phyloP scores from a whole-genome alignment of 1,284 basidiomycete genomes.

The Puccinia coronata region DNA sequence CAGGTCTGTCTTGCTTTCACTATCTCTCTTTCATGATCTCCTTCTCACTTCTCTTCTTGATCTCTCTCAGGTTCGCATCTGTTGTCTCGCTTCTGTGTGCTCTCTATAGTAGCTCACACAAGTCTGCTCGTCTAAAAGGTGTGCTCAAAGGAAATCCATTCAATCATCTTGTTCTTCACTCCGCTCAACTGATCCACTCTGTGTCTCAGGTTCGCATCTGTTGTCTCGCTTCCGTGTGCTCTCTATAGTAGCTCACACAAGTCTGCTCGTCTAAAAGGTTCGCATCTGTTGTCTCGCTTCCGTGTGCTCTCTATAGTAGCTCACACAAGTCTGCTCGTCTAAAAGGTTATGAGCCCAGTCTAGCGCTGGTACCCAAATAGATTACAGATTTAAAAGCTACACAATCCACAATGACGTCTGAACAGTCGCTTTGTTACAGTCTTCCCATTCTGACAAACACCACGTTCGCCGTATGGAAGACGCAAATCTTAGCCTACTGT shows the following conservation, averaged over 20 bases:
- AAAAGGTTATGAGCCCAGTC: conserved; percentile 12
- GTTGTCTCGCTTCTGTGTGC: background rate
- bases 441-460: background rate
- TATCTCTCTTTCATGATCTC: background rate
- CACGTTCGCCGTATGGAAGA: background rate
- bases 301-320: background rate
- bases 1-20: background rate
- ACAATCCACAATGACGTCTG: background rate
- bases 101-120: background rate
- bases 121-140: background rate
- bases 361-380: background rate
- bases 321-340: background rate
- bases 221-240: background rate
- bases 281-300: background rate
- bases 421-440: background rate
- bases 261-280: background rate
- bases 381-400: background rate
- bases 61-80: background rate
- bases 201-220: background rate
- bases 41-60: background rate
- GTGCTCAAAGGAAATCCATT: background rate
- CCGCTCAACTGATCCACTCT: background rate
- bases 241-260: background rate
- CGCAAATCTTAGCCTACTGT: background rate
- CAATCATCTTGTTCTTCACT: background rate